Evolutionary conservation across 148 eudicot genomes (phyloP).

Genomic region (Drosera capensis): DNA sequence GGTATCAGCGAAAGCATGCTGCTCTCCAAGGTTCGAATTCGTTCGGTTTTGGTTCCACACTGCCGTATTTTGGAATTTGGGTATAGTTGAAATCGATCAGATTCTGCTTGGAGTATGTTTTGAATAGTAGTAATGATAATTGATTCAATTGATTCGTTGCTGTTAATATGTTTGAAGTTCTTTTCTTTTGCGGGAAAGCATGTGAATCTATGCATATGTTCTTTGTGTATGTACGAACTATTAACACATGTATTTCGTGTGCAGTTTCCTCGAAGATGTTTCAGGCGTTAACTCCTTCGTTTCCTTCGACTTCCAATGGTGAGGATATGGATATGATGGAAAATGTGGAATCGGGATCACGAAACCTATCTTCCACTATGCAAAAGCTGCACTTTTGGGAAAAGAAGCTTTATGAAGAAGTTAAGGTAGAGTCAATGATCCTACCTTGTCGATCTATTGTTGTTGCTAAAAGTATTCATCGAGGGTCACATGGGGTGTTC

Average conservation of each 20-base stretch:
- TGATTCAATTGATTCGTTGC: background rate
- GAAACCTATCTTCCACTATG: conserved; percentile 66
- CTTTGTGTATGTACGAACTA: background rate
- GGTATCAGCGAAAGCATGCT: conserved; percentile 45
- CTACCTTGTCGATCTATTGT: background rate
- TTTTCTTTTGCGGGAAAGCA: background rate
- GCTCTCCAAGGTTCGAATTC: conserved; percentile 45
- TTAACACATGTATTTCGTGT: conserved; percentile 1
- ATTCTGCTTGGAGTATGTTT: background rate
- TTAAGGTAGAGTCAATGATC: conserved; percentile 66
- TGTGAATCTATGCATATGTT: background rate
- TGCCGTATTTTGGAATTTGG: background rate
- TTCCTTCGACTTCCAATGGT: conserved; percentile 41
- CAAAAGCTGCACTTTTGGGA: conserved; percentile 92
- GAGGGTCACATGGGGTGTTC: background rate
- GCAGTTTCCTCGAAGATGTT: conserved; percentile 84
- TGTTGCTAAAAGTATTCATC: background rate
- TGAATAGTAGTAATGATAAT: background rate
- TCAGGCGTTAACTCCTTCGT: conserved; percentile 47
- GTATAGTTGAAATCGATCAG: background rate
- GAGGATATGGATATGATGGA: conserved; percentile 31
- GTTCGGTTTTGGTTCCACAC: background rate
- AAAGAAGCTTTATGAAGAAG: conserved; percentile 88
- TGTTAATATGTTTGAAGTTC: background rate
- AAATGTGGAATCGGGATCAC: conserved; percentile 33